Conservation (phyloP, 2,329 filamentous ascomycete genomes). For the Didymella pinodella region DNA sequence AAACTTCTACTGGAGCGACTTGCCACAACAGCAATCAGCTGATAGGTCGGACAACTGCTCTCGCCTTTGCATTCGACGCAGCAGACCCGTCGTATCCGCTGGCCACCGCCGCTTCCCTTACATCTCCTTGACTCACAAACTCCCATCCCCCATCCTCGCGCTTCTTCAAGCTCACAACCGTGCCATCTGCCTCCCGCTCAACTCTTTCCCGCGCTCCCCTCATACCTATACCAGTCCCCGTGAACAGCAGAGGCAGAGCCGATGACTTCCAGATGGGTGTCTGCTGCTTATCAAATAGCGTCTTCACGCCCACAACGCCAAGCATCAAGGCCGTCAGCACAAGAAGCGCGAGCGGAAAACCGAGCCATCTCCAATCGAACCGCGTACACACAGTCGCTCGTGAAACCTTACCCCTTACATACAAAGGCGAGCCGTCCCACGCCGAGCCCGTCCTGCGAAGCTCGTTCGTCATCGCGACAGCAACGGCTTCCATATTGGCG, state of each 20-base stretch:
- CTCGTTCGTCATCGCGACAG: neutral
- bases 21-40: neutral
- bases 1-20: neutral
- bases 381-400: neutral
- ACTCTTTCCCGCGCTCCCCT: neutral
- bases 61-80: neutral
- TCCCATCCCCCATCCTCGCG: neutral
- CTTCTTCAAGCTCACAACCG: neutral
- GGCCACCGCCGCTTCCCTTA: neutral
- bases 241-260: neutral
- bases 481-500: conserved; percentile 2
- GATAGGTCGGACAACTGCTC: neutral
- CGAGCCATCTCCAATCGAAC: conserved; percentile 1
- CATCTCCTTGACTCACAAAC: neutral
- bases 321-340: neutral
- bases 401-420: neutral
- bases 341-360: neutral
- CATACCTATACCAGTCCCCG: neutral
- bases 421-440: neutral
- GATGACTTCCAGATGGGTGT: neutral
- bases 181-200: neutral
- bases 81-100: neutral
- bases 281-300: neutral
- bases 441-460: neutral
- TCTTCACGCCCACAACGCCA: neutral